Conservation (phyloP, 352 stramenopile species). For the Phytophthora pinifolia region DNA sequence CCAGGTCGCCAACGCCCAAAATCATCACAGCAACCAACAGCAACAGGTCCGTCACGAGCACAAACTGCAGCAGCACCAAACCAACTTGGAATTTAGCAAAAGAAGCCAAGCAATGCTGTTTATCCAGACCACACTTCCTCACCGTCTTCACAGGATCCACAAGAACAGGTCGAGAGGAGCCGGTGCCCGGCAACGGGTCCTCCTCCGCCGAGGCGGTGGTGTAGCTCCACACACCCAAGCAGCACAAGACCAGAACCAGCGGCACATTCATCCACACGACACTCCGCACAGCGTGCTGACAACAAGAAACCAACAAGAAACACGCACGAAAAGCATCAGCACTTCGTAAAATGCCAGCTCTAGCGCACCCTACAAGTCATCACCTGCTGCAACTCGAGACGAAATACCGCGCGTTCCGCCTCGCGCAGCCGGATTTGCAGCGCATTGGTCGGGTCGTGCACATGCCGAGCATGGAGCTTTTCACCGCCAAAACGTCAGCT, state of each 20-base stretch:
- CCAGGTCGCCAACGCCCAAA: slow-evolving; percentile 35
- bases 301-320: not conserved
- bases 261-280: slow-evolving; percentile 38
- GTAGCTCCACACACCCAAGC: slow-evolving; percentile 42
- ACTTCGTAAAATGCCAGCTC: not conserved
- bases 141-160: slow-evolving; percentile 34
- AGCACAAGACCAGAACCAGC: slow-evolving; percentile 36
- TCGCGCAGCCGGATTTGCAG: slow-evolving; percentile 47
- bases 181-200: not conserved
- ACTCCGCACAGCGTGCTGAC: slow-evolving; percentile 40
- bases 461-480: slow-evolving; percentile 43
- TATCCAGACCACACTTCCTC: not conserved
- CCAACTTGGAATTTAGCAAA: not conserved
- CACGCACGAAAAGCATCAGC: not conserved
- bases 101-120: not conserved
- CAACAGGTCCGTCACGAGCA: slow-evolving; percentile 47
- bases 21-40: slow-evolving; percentile 46
- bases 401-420: slow-evolving; percentile 41
- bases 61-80: slow-evolving; percentile 34
- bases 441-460: slow-evolving; percentile 52
- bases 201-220: slow-evolving; percentile 5
- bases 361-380: not conserved
- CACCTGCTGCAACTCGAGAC: slow-evolving; percentile 39
- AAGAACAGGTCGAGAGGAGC: not conserved
- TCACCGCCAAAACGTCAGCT: not conserved